Percentiles rank a stretch among this genome's conserved stretches.
phyloP scores from a whole-genome alignment of 2,329 filamentous ascomycete genomes.

The Hymenoscyphus fraxineus region DNA sequence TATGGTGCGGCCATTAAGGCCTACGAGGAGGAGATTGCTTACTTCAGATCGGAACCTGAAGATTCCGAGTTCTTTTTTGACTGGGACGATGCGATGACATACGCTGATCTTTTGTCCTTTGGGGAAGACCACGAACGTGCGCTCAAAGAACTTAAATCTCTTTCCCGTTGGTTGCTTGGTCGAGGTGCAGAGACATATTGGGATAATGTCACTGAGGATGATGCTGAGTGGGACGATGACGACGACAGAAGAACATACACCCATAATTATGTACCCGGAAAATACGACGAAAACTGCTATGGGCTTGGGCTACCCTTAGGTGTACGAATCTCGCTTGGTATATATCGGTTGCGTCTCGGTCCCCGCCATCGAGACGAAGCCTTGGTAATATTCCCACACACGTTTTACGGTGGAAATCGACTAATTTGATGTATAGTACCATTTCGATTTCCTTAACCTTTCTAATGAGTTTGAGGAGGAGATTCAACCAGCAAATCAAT shows the following conservation, averaged over 20 bases:
- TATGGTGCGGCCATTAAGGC: constrained; percentile 33
- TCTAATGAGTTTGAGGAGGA: constrained; percentile 46
- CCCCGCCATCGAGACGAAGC: constrained; percentile 64
- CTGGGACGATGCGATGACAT: constrained; percentile 85
- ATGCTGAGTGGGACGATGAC: constrained; percentile 82
- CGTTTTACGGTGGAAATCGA: background rate
- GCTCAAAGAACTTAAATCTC: constrained; percentile 63
- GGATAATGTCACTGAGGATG: constrained; percentile 68
- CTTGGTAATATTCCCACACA: constrained; percentile 49
- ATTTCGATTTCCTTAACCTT: constrained; percentile 68
- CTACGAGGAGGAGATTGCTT: constrained; percentile 34
- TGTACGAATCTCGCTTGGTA: constrained; percentile 75
- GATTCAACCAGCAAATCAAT: constrained; percentile 62
- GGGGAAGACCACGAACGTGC: constrained; percentile 61
- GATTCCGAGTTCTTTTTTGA: constrained; percentile 20
- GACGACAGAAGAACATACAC: constrained; percentile 64
- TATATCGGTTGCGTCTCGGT: constrained; percentile 73
- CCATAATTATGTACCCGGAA: constrained; percentile 54
- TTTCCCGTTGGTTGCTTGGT: constrained; percentile 80
- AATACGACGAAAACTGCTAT: constrained; percentile 57
- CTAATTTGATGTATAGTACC: constrained; percentile 43
- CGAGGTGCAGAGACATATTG: constrained; percentile 71
- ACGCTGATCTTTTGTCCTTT: constrained; percentile 73
- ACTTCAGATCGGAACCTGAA: constrained; percentile 22
- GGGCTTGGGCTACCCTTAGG: constrained; percentile 74